Conservation (phyloP, 1,284 basidiomycete species). For the Phellopilus nigrolimitatus region DNA sequence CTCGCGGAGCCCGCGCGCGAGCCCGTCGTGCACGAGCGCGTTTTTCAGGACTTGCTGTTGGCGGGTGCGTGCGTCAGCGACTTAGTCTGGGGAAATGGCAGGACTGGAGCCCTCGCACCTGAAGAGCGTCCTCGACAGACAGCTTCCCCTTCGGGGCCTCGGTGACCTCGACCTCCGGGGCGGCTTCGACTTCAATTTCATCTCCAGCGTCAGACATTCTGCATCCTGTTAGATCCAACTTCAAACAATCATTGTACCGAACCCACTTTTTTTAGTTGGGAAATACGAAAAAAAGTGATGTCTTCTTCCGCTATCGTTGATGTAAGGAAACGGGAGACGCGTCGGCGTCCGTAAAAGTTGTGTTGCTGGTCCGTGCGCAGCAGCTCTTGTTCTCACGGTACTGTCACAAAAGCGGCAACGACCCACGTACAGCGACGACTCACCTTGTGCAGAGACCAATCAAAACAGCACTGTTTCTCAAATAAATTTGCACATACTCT, state of each 20-base stretch:
- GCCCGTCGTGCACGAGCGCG: conserved; percentile 95
- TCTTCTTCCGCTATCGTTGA: conserved; percentile 94
- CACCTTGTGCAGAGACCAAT: too few species aligned
- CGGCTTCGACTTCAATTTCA: conserved; percentile 78
- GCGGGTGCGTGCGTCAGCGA: background rate
- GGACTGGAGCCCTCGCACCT: conserved; percentile 48
- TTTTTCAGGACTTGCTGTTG: conserved; percentile 89
- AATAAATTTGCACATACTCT: too few species aligned
- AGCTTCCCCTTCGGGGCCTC: conserved; percentile 93
- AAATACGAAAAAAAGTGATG: conserved; percentile 42
- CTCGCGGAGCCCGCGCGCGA: conserved; percentile 97
- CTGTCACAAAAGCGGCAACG: too few species aligned
- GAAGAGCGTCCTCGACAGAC: conserved; percentile 96
- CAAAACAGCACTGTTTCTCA: too few species aligned
- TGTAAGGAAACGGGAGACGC: conserved; percentile 31
- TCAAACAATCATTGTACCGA: conserved; percentile 9
- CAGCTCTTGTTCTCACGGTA: too few species aligned
- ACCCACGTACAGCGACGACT: too few species aligned
- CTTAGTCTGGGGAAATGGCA: conserved; percentile 11
- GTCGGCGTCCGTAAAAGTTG: background rate
- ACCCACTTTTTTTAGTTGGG: conserved; percentile 42
- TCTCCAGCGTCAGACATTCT: conserved; percentile 99
- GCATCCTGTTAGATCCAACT: conserved; percentile 5
- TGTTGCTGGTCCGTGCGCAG: conserved; percentile 20
- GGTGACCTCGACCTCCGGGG: conserved; percentile 75